Evolutionary conservation across 2,329 filamentous ascomycete genomes (phyloP).

Genomic region (Tolypocladium inflatum): DNA sequence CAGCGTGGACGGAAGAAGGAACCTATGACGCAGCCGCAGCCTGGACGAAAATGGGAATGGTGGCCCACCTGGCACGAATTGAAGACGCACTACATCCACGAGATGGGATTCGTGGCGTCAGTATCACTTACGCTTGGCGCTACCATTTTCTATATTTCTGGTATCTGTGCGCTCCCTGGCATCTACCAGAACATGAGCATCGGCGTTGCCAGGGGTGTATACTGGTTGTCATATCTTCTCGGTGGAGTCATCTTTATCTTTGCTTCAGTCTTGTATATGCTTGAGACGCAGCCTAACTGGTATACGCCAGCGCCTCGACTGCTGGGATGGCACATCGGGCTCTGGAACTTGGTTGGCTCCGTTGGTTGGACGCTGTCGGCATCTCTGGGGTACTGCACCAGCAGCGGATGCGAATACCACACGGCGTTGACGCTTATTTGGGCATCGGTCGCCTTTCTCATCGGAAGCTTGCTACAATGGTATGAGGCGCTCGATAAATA

Average conservation of each 20-base stretch:
- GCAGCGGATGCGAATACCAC: constrained; percentile 22
- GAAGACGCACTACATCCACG: constrained; percentile 47
- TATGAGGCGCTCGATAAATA: constrained; percentile 13
- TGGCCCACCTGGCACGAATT: constrained; percentile 46
- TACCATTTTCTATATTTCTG: constrained; percentile 55
- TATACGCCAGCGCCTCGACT: constrained; percentile 42
- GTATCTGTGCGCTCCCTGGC: constrained; percentile 49
- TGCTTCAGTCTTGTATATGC: constrained; percentile 47
- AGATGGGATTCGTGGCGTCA: constrained; percentile 54
- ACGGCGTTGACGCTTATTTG: constrained; percentile 28
- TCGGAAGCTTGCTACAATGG: constrained; percentile 13
- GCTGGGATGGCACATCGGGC: constrained; percentile 56
- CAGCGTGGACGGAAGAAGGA: not conserved
- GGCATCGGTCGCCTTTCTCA: constrained; percentile 5
- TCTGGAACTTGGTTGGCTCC: constrained; percentile 53
- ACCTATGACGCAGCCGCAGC: not conserved
- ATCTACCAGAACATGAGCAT: constrained; percentile 40
- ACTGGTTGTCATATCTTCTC: constrained; percentile 48
- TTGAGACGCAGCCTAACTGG: constrained; percentile 56
- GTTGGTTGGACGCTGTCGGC: constrained; percentile 52
- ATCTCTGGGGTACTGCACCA: constrained; percentile 38
- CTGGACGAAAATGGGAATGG: constrained; percentile 42
- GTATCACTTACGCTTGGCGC: constrained; percentile 46
- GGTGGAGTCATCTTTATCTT: constrained; percentile 53
- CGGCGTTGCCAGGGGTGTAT: constrained; percentile 40